Evolutionary conservation across 306 rosid species (phyloP).

Genomic region (Castanospermum australe): DNA sequence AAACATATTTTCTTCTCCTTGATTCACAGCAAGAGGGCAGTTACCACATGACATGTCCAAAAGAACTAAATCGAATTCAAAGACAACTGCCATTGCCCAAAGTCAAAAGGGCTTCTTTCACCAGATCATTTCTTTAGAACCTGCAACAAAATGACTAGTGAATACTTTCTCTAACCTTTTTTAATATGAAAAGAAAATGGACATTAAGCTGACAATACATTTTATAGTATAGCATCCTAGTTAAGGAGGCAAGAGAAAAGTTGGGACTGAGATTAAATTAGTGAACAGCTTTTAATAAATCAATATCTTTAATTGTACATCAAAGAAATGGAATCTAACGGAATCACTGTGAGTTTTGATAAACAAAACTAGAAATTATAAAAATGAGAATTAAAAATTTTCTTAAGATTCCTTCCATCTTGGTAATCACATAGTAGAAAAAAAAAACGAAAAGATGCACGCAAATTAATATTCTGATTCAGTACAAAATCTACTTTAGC

Average conservation of each 20-base stretch:
- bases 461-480: not conserved
- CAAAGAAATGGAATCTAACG: conserved; percentile 22
- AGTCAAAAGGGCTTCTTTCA: conserved; percentile 26
- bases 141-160: conserved; percentile 46
- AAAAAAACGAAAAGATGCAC: not conserved
- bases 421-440: not conserved
- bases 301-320: not conserved
- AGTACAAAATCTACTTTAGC: not conserved
- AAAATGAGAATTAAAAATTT: not conserved
- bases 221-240: not conserved
- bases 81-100: conserved; percentile 22
- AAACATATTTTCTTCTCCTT: conserved; percentile 34
- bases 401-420: conserved; percentile 3
- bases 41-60: not conserved
- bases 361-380: not conserved
- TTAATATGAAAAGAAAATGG: conserved; percentile 3
- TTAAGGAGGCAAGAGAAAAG: conserved; percentile 16
- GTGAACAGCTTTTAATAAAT: conserved; percentile 9
- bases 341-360: not conserved
- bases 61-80: not conserved
- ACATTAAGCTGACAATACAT: conserved; percentile 1
- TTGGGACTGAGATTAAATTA: not conserved
- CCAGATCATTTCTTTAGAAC: conserved; percentile 38
- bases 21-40: conserved; percentile 36
- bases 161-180: not conserved